Conservation (phyloP, 2,329 filamentous ascomycete species). For the Plectosphaerella cucumerina region DNA sequence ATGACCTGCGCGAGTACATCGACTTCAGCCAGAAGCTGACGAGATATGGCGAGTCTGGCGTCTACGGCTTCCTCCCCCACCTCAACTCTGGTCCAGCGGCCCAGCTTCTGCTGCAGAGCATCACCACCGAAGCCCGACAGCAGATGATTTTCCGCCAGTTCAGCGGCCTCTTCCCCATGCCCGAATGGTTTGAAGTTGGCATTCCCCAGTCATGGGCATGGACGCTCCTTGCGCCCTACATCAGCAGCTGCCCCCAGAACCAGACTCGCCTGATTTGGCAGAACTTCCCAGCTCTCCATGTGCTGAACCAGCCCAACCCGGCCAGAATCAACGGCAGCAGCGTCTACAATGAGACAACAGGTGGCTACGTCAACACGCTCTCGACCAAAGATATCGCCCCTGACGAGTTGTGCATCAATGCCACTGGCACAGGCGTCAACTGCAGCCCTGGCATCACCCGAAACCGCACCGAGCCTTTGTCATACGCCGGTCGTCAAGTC, state of each 20-base stretch:
- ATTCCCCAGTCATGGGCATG: slow-evolving; percentile 83
- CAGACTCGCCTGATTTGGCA: slow-evolving; percentile 77
- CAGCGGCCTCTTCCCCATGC: slow-evolving; percentile 74
- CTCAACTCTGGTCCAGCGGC: slow-evolving; percentile 72
- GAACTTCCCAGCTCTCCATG: slow-evolving; percentile 70
- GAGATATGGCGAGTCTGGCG: slow-evolving; percentile 72
- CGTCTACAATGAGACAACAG: slow-evolving; percentile 59
- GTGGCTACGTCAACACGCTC: slow-evolving; percentile 53
- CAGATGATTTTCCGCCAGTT: slow-evolving; percentile 85
- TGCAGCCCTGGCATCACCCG: slow-evolving; percentile 63
- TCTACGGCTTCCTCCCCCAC: slow-evolving; percentile 77
- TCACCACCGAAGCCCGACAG: slow-evolving; percentile 75
- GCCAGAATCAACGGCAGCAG: slow-evolving; percentile 61
- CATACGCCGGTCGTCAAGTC: slow-evolving; percentile 69
- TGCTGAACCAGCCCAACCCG: slow-evolving; percentile 75
- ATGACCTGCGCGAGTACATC: slow-evolving; percentile 69
- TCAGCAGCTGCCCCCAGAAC: slow-evolving; percentile 68
- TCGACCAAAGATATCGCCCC: slow-evolving; percentile 38
- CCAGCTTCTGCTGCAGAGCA: slow-evolving; percentile 69
- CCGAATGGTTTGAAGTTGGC: slow-evolving; percentile 75
- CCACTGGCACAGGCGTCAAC: slow-evolving; percentile 46
- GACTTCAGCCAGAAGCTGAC: slow-evolving; percentile 87
- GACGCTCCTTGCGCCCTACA: slow-evolving; percentile 78
- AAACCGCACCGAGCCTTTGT: slow-evolving; percentile 68
- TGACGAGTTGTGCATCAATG: slow-evolving; percentile 52